Evolutionary conservation across 257 asterid species (phyloP).

Genomic region (Solanum chilense): DNA sequence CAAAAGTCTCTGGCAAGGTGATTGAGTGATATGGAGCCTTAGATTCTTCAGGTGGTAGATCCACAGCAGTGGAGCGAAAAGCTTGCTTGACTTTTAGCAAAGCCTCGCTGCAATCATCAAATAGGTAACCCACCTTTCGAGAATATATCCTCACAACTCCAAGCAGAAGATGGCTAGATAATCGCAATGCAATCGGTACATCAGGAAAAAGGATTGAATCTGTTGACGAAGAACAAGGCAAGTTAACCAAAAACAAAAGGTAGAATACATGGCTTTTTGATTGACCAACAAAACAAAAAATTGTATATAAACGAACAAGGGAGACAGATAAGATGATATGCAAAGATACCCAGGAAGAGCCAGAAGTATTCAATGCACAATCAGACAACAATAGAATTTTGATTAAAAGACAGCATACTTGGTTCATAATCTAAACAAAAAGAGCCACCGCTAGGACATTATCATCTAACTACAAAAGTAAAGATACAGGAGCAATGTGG

Average conservation of each 20-base stretch:
- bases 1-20: conserved; percentile 96
- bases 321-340: not conserved
- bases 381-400: not conserved
- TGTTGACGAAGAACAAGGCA: conserved; percentile 27
- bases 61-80: conserved; percentile 95
- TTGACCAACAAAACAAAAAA: not conserved
- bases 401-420: not conserved
- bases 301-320: not conserved
- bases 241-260: not conserved
- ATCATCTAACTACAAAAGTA: not conserved
- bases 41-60: conserved; percentile 96
- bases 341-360: not conserved
- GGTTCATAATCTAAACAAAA: not conserved
- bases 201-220: conserved; percentile 94
- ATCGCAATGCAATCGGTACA: conserved; percentile 92
- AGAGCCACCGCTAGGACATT: not conserved
- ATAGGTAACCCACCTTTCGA: conserved; percentile 92
- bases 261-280: not conserved
- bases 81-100: conserved; percentile 94
- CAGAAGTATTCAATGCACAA: not conserved
- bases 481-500: not conserved
- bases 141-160: conserved; percentile 96
- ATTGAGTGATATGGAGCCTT: conserved; percentile 98
- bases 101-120: conserved; percentile 97
- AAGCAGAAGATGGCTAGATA: conserved; percentile 97